Evolutionary conservation across 257 asterid genomes (phyloP), one percentile per base, ranked within the genome.

Genomic region (Solanum dulcamara): DNA sequence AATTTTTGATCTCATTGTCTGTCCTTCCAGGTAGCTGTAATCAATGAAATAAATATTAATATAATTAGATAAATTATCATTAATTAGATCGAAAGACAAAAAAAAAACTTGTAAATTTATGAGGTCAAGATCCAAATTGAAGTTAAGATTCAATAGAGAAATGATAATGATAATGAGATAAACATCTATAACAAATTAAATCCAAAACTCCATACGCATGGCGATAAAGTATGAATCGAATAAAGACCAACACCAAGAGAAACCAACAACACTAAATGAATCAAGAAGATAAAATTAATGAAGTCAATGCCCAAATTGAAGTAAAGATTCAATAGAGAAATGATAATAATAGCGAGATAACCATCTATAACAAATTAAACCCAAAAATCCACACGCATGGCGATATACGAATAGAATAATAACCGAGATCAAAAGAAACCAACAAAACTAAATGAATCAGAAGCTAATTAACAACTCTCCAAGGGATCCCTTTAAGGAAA

Each of bases 11-110:
- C 79, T 94, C 95, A 7, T 94, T 92, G 35, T 92, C 95, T 17
- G 95, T 94, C 84, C 98, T 88, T 6, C 98, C 97, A 2, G 98
- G 97, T 50, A 94, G 89, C 98, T 94, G 83, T 20, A 24, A 71
- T 74, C 33, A 24, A 64, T 18, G 1, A 60, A 38, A 35, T 5
- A 42, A 82, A 64, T 20, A 28, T 2, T 0, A 3, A 72, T 1
- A 42, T 10, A 42, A 44, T 46, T 28, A 48, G 30, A 15, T 4
- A 79, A 20, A 20, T 48, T 22, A n/a, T 30, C 46, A 83, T 74
- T 46, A 18, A 42, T 24, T 82, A 4, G 18, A 82, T 82, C 6
- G 22, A 55, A 33, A 7, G 5, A 35, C n/a, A 22, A 10, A 62
- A 67, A 3, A 46, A 12, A 13, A 1, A 42, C 20, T 28, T 42